Conservation (phyloP, 2,329 filamentous ascomycete species). For the Fusarium pseudoanthophilum region DNA sequence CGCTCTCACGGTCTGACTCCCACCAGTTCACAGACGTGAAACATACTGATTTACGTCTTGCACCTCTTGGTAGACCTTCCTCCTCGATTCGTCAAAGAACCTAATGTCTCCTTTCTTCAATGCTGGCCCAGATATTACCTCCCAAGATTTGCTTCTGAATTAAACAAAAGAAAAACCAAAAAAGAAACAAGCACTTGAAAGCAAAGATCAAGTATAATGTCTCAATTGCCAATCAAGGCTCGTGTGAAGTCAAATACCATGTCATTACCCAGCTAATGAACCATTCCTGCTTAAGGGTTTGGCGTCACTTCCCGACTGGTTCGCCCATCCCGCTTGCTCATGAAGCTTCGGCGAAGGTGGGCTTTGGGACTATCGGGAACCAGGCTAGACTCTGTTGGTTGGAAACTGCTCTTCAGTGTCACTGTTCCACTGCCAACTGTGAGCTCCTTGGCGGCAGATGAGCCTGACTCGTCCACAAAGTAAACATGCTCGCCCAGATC, state of each 20-base stretch:
- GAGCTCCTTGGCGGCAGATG: conserved; percentile 76
- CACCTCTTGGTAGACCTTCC: not conserved
- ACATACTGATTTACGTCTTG: not conserved
- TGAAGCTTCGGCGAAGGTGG: conserved; percentile 63
- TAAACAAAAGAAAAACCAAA: conserved; percentile 14
- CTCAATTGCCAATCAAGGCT: conserved; percentile 1
- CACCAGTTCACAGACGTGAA: conserved; percentile 8
- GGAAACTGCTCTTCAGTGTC: conserved; percentile 78
- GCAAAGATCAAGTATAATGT: conserved; percentile 1
- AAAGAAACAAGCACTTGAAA: conserved; percentile 6
- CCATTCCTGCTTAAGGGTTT: conserved; percentile 42
- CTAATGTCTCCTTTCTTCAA: not conserved
- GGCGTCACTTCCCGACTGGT: conserved; percentile 58
- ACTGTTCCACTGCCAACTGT: conserved; percentile 79
- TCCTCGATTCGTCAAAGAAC: conserved; percentile 18
- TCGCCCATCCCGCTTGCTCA: conserved; percentile 62
- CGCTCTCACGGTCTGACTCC: conserved; percentile 18
- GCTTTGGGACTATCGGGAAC: conserved; percentile 60
- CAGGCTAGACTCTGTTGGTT: conserved; percentile 58
- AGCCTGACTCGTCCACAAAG: conserved; percentile 84
- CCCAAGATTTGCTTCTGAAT: conserved; percentile 23
- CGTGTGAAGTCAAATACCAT: not conserved
- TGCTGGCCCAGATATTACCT: conserved; percentile 17
- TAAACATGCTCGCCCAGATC: conserved; percentile 87
- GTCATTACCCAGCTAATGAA: not conserved